Conservation (phyloP, 306 rosid species). For the Ceratonia siliqua region DNA sequence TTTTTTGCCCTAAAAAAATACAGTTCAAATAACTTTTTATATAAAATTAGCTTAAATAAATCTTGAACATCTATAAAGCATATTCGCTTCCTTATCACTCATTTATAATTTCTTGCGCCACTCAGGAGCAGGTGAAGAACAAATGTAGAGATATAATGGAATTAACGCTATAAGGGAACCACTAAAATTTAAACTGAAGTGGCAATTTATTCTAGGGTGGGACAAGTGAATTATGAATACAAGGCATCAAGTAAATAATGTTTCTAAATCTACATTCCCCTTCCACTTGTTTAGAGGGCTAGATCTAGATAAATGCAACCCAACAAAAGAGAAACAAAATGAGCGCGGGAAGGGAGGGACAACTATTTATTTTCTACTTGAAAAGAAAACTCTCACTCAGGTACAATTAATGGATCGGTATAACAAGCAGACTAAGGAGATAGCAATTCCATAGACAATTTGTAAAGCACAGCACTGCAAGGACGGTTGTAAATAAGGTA, state of each 20-base stretch:
- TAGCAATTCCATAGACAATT: not conserved
- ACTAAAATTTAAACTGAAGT: not conserved
- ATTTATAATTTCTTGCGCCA: constrained; percentile 20
- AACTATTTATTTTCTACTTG: not conserved
- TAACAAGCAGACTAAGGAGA: not conserved
- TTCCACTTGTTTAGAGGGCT: not conserved
- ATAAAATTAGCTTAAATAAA: no score
- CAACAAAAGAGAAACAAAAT: constrained; percentile 7
- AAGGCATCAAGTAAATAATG: constrained; percentile 9
- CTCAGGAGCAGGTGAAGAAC: constrained; percentile 12
- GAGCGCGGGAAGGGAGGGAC: not conserved
- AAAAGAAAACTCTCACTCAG: not conserved
- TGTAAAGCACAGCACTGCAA: not conserved
- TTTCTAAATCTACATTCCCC: not conserved
- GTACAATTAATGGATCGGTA: constrained; percentile 35
- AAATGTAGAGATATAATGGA: constrained; percentile 1
- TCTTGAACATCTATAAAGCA: constrained; percentile 16
- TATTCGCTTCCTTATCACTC: constrained; percentile 21
- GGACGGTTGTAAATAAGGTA: constrained; percentile 19
- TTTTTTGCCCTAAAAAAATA: not conserved
- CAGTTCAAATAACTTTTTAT: no score
- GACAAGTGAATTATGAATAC: not conserved
- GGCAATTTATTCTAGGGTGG: not conserved
- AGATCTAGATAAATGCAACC: constrained; percentile 24
- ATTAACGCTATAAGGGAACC: constrained; percentile 5